A percentile compares a stretch with the other conserved stretches of the same genome.
Conservation (phyloP, 2,329 filamentous ascomycete genomes). For the Ophiostoma quercus region DNA sequence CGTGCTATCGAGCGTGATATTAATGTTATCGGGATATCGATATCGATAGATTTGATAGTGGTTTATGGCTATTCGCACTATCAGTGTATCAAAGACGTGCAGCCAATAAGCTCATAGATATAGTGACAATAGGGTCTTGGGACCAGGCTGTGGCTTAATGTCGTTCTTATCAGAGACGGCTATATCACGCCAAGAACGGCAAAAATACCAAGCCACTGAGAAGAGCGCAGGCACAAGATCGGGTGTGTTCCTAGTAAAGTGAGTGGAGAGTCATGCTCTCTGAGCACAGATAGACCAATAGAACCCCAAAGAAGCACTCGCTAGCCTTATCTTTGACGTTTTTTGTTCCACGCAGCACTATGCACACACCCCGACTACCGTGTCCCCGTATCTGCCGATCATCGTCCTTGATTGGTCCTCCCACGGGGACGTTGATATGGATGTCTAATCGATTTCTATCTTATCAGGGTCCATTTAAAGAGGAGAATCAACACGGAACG, state of each 20-base stretch:
- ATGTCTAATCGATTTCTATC: conserved; percentile 8
- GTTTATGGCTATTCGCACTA: neutral
- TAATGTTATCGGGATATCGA: conserved; percentile 5
- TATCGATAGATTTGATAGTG: neutral
- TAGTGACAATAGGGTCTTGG: neutral
- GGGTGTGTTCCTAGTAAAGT: neutral
- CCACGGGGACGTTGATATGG: conserved; percentile 10
- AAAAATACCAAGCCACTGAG: neutral
- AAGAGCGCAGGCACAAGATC: neutral
- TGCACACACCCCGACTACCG: neutral
- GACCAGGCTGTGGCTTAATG: neutral
- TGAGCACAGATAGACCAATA: neutral
- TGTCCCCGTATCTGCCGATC: neutral
- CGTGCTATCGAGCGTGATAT: conserved; percentile 1
- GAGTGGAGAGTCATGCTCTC: neutral
- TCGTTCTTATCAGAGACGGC: conserved; percentile 4
- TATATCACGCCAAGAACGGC: neutral
- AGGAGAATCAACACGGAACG: conserved; percentile 10
- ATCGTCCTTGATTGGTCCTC: conserved; percentile 4
- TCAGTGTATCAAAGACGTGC: neutral
- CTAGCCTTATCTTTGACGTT: conserved; percentile 16
- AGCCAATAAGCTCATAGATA: neutral
- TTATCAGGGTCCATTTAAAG: conserved; percentile 15
- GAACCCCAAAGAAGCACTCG: neutral
- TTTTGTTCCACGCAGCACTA: neutral